phyloP scores from a whole-genome alignment of 2,329 filamentous ascomycete genomes.

The Thielaviopsis punctulata region DNA sequence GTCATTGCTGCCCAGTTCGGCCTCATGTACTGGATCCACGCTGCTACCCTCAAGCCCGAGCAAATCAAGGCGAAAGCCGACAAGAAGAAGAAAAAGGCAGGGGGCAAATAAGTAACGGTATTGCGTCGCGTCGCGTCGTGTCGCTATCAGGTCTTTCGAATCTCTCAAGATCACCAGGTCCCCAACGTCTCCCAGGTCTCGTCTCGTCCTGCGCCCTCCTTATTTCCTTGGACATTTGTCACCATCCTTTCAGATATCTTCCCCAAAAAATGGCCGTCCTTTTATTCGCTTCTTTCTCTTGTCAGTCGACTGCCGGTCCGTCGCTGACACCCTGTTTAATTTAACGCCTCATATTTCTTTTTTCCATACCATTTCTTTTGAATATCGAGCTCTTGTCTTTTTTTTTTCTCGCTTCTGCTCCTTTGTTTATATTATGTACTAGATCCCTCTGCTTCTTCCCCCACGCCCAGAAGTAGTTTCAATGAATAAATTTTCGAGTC shows the following conservation, averaged over 20 bases:
- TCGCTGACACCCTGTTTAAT: not conserved
- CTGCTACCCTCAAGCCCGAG: slow-evolving; percentile 41
- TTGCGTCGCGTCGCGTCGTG: too few relatives aligned
- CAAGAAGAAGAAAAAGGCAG: slow-evolving; percentile 20
- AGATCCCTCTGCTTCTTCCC: not conserved
- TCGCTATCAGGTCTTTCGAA: too few relatives aligned
- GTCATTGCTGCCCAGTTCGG: slow-evolving; percentile 28
- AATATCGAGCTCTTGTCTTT: not conserved
- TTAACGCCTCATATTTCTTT: not conserved
- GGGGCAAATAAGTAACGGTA: not conserved
- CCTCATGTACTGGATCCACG: slow-evolving; percentile 41
- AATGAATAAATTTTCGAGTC: not conserved
- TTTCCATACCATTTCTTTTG: not conserved
- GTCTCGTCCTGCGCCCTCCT: too few relatives aligned
- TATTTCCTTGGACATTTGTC: too few relatives aligned
- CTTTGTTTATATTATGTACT: not conserved
- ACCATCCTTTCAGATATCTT: too few relatives aligned
- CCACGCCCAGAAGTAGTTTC: not conserved
- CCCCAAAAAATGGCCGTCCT: too few relatives aligned
- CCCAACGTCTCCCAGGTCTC: too few relatives aligned
- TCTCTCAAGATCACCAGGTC: too few relatives aligned
- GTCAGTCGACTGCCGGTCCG: not conserved
- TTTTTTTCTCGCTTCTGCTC: not conserved
- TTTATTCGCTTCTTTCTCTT: not conserved
- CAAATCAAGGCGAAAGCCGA: slow-evolving; percentile 37